Base-by-base conservation (phyloP, 1,139 yeast genomes). In the Eremothecium cymbalariae region DNA sequence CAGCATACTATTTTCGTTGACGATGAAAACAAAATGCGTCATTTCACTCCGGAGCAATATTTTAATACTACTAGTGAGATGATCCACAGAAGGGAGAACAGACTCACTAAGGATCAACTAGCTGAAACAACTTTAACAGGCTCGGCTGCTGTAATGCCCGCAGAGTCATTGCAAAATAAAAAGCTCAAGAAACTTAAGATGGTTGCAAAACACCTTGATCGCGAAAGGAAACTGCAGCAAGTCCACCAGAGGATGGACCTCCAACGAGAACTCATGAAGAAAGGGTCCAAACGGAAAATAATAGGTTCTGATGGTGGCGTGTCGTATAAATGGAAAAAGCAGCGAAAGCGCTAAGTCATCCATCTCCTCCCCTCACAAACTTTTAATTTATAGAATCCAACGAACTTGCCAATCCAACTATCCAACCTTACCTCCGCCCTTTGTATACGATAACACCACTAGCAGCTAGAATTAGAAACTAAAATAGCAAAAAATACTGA, bases 1-100 rank as follows among this genome's bases (percentile, higher is more conserved):
- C 71, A 72, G 27, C 97, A 88, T 54, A 84, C 90, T 0, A 82
- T 88, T 2, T 90, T 85, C 64, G 95, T 86, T 9, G 93, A 83
- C 34, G 58, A 68, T 17, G 66, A 66, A 18, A 58, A 70, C 20
- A 71, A 74, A 32, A 74, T 78, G 53, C 65, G 70, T 29, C 44
- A 57, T 4, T 85, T 86, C 53, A 67, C 70, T 26, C 75, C 93
- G 0, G 85, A 72, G 11, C 63, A 67, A 42, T 74, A 62, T 57
- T 84, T 84, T 61, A 65, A 77, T 38, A 85, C 95, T 0, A 86
- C 79, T 47, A 70, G 67, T 35, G 68, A 72, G 30, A 60, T 85
- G 56, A 55, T 85, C 28, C 55, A 65, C 26, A 69, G 80, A 50
- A 69, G 78, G 44, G 93, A 83, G 53, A 86, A 86, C 59, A 68